Conservation (phyloP, 306 rosid species). For the Fagus sylvatica region DNA sequence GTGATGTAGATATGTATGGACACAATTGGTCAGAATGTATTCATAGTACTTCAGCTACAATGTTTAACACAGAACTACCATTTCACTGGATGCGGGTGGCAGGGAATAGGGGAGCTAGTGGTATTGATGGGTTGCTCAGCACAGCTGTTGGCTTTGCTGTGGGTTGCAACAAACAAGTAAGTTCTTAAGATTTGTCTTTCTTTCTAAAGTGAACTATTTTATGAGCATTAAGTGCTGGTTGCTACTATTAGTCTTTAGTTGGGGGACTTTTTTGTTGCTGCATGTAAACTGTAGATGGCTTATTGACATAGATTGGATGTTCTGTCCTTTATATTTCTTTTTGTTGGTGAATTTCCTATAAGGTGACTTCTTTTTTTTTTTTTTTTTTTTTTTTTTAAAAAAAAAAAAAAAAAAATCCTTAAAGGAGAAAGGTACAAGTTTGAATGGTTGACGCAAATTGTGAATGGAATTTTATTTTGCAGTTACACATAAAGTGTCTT, state of each 20-base stretch:
- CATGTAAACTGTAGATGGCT: neutral
- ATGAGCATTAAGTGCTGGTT: constrained; percentile 15
- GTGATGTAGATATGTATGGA: constrained; percentile 90
- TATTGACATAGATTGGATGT: neutral
- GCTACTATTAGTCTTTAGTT: neutral
- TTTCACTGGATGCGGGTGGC: constrained; percentile 64
- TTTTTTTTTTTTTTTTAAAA: no score
- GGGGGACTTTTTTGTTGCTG: neutral
- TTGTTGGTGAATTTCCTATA: neutral
- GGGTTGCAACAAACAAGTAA: constrained; percentile 82
- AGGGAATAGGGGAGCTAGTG: constrained; percentile 96
- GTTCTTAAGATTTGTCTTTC: constrained; percentile 8
- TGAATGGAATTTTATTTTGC: neutral
- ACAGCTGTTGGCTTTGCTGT: constrained; percentile 92
- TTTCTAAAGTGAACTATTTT: constrained; percentile 22
- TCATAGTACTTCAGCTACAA: constrained; percentile 36
- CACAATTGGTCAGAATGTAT: constrained; percentile 52
- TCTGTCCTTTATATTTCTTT: neutral
- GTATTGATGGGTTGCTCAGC: constrained; percentile 95
- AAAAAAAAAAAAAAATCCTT: no score
- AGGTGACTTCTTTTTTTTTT: neutral
- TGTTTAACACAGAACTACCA: constrained; percentile 55
- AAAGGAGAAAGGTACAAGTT: neutral
- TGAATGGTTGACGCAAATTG: neutral
- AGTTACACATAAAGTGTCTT: neutral